phyloP scores from a whole-genome alignment of 2,329 filamentous ascomycete genomes.

The Colletotrichum caudatum region DNA sequence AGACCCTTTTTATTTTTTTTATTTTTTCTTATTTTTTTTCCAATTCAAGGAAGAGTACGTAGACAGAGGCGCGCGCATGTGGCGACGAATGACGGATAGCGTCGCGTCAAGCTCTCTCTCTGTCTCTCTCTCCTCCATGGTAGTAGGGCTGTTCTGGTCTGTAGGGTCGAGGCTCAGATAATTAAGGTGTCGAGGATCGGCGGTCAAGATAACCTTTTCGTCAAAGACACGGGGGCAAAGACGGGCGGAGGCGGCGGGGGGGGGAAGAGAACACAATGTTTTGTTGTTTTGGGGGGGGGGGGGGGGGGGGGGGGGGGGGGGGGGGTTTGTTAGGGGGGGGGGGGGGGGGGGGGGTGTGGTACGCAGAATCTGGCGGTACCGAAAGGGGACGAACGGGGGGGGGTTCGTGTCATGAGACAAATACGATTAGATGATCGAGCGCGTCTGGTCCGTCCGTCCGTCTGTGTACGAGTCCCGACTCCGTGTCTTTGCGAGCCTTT shows the following conservation, averaged over 20 bases:
- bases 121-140: background rate
- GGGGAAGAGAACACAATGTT: too few species aligned
- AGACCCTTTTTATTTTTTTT: background rate
- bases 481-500: too few species aligned
- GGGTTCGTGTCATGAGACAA: background rate
- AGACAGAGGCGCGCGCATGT: background rate
- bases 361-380: too few species aligned
- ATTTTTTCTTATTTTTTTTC: too few species aligned
- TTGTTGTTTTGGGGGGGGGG: too few species aligned
- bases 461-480: too few species aligned
- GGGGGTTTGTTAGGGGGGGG: too few species aligned
- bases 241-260: background rate
- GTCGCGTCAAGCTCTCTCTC: background rate
- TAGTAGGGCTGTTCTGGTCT: background rate
- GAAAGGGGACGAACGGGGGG: too few species aligned
- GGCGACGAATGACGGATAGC: background rate
- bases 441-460: too few species aligned
- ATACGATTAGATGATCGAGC: background rate
- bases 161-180: background rate
- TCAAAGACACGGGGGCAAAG: conserved; percentile 3
- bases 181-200: conserved; percentile 27
- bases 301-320: background rate
- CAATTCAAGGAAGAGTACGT: background rate
- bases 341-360: too few species aligned
- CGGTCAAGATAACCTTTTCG: conserved; percentile 37